Evolutionary conservation across 108 stramenopile genomes (phyloP), one percentile per base, ranked within the genome.

Genomic region (Cyclotella atomus): DNA sequence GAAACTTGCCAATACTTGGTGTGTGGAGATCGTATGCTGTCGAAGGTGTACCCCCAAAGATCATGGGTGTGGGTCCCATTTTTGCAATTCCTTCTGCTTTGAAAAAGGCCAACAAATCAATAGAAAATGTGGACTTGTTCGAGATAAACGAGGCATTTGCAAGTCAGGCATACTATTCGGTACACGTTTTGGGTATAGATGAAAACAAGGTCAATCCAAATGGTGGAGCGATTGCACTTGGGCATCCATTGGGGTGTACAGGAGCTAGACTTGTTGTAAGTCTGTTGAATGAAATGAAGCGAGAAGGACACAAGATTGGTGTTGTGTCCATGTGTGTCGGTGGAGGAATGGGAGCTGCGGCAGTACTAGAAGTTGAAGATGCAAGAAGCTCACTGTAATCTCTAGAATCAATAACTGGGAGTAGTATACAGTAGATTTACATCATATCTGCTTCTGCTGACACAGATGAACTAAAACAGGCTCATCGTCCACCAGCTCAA

Each of bases 111-210:
- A 71, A 85, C 14, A 41, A 96, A 34, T 24, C 56, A 3, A 28
- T 80, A 14, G 75, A 77, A 10, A 96, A 97, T 70, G 87, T 99
- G 33, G 97, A 98, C 74, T 79, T 97, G 16, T 97, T 76, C 74
- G 98, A 99, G 84, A 90, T 99, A 65, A 99, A 99, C 74, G 98
- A 99, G 84, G 98, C 98, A 3, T 99, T 99, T 75, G 97, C 97
- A 0, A 87, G 87, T 32, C 97, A 97, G 77, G 92, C 92, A 0
- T 72, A 73, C 52, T 94, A 90, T 84, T 95, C 89, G 38, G 80
- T 95, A 12, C 55, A 86, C 46, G 79, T 82, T 25, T 72, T 97
- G 27, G 69, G 71, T 17, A 68, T 97, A 10, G 77, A 83, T 24
- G 27, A 32, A 8, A 41, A 63, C n/a, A 96, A 94, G 76, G 97